A percentile compares a stretch with the other conserved stretches of the same genome.
These are phyloP conservation scores for Gynandropsis gynandra DNA, from an alignment of 345 rosid species.

Conservation along the genomic window DNA sequence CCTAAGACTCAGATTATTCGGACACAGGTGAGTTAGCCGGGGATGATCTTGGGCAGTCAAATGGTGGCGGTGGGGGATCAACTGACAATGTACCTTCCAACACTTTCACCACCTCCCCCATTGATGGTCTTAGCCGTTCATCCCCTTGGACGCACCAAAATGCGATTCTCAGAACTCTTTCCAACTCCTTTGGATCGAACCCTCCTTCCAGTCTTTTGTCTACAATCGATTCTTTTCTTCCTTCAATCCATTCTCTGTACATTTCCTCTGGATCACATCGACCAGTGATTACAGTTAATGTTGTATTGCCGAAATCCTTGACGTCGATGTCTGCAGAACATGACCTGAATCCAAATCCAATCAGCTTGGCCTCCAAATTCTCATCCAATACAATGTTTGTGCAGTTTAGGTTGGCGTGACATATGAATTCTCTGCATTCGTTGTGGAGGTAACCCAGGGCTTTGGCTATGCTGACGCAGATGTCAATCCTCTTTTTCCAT, in stretches of 20 bases:
- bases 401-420: conserved; percentile 73
- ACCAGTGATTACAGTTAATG: conserved; percentile 46
- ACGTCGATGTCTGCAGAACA: conserved; percentile 58
- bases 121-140: conserved; percentile 61
- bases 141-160: conserved; percentile 78
- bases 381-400: conserved; percentile 58
- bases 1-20: conserved; percentile 16
- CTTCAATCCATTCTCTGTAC: conserved; percentile 46
- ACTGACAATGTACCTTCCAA: conserved; percentile 66
- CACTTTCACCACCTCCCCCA: conserved; percentile 76
- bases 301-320: conserved; percentile 58
- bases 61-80: conserved; percentile 70
- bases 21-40: conserved; percentile 31
- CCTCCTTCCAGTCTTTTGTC: conserved; percentile 39
- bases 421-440: conserved; percentile 63
- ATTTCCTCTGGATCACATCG: conserved; percentile 30
- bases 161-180: conserved; percentile 52
- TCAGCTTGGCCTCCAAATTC: conserved; percentile 54
- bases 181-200: conserved; percentile 47
- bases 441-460: conserved; percentile 68
- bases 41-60: conserved; percentile 25
- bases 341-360: conserved; percentile 51
- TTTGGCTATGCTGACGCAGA: conserved; percentile 52
- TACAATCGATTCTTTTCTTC: conserved; percentile 35
- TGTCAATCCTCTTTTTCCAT: conserved; percentile 62